Evolutionary conservation across 2,329 filamentous ascomycete species (phyloP), one percentile per base, ranked within the genome.

Genomic region (Chrysoporthe cubensis): DNA sequence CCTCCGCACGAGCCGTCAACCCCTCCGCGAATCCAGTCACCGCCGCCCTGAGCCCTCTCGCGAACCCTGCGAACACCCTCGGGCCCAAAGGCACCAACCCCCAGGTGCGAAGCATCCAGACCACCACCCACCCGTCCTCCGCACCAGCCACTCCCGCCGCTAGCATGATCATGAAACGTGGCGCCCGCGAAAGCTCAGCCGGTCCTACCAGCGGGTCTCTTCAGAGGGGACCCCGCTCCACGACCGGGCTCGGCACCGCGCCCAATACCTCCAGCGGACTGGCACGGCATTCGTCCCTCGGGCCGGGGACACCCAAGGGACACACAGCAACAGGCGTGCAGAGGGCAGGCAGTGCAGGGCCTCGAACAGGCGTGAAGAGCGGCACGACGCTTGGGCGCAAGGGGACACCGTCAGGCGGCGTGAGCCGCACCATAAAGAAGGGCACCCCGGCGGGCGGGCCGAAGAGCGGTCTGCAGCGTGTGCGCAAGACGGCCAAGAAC

Each of bases 401-500:
- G 71, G 81, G 81, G 7, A 85, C 83, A 0, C 84, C 84, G 2
- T 73, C 73, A 13, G 79, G 78, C 13, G 75, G 75, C 1, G 71
- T 74, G 16, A 75, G 75, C n/a, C 81, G 83, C 64, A 64, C 32
- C 32, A 68, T 43, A 13, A 86, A 86, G 74, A 86, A 85, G 76
- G 79, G 78, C 43, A 79, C 78, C 48, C 81, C 69, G 70, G 79
- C 48, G 34, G 74, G 62, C 67, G 73, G 72, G 74, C 75, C 66
- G 71, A 90, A 90, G 73, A 90, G 88, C n/a, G 84, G 83, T 11
- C 78, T 90, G 3, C 88, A 87, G 34, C 84, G 88, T 42, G 84
- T 90, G 37, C 90, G 90, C 78, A 87, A 86, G 71, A 85, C 79
- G 56, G 82, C 80, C 58, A 86, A 88, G 75, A 87, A 87, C 71